phyloP scores from a whole-genome alignment of 2,329 filamentous ascomycete species.

The Fusarium drepaniforme region DNA sequence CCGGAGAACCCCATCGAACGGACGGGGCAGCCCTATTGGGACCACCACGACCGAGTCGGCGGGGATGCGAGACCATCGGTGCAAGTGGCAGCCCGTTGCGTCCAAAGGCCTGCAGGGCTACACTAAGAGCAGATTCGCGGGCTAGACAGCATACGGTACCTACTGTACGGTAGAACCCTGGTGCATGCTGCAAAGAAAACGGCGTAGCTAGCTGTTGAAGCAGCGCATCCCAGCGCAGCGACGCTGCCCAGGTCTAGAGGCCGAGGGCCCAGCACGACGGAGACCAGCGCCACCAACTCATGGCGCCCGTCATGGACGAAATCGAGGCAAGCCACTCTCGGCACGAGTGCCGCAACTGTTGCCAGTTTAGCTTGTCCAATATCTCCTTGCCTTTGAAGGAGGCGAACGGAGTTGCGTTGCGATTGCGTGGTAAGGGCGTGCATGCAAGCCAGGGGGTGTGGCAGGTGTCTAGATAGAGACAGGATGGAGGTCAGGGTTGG shows the following conservation, averaged over 20 bases:
- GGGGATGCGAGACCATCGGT: slow-evolving; percentile 33
- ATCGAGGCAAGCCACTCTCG: slow-evolving; percentile 34
- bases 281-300: slow-evolving; percentile 34
- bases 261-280: slow-evolving; percentile 19
- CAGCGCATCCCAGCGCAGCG: background rate
- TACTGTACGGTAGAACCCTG: slow-evolving; percentile 7
- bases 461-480: slow-evolving; percentile 25
- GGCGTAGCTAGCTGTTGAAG: slow-evolving; percentile 19
- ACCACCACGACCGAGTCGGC: slow-evolving; percentile 25
- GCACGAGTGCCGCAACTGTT: slow-evolving; percentile 17
- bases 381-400: slow-evolving; percentile 22
- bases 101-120: slow-evolving; percentile 36
- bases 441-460: background rate
- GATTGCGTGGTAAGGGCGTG: slow-evolving; percentile 21
- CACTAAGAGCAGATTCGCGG: slow-evolving; percentile 32
- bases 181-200: slow-evolving; percentile 35
- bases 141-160: slow-evolving; percentile 16
- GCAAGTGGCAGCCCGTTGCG: slow-evolving; percentile 24
- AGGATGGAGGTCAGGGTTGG: slow-evolving; percentile 2
- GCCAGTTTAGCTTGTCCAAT: slow-evolving; percentile 15
- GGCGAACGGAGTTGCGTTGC: slow-evolving; percentile 29
- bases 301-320: slow-evolving; percentile 21
- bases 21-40: slow-evolving; percentile 41
- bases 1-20: slow-evolving; percentile 36
- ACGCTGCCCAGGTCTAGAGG: slow-evolving; percentile 7